phyloP scores from a whole-genome alignment of 148 eudicot species.

The Cornus suecica region DNA sequence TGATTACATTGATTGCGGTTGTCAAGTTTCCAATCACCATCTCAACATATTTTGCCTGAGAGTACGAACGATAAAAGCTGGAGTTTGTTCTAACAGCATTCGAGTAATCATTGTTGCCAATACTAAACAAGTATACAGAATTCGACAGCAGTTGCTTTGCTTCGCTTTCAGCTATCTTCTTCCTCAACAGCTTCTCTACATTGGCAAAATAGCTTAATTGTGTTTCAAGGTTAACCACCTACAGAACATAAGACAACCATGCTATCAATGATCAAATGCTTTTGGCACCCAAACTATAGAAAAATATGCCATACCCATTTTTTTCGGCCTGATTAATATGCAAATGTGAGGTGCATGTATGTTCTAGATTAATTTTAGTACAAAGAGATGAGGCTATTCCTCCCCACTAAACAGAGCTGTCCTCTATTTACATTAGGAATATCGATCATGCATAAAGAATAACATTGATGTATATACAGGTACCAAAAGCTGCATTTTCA shows the following conservation, averaged over 20 bases:
- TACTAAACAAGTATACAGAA: slow-evolving; percentile 45
- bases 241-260: background rate
- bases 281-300: no score
- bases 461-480: no score
- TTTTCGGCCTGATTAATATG: no score
- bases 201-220: slow-evolving; percentile 38
- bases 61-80: background rate
- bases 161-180: slow-evolving; percentile 29
- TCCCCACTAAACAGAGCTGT: no score
- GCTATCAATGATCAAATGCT: no score
- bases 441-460: no score
- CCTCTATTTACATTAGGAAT: no score
- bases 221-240: slow-evolving; percentile 26
- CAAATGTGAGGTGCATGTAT: no score
- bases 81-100: slow-evolving; percentile 10
- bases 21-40: slow-evolving; percentile 32
- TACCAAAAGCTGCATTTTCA: no score
- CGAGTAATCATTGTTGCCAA: slow-evolving; percentile 49
- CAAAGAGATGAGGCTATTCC: no score
- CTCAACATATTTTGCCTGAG: slow-evolving; percentile 8
- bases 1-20: slow-evolving; percentile 19
- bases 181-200: slow-evolving; percentile 23
- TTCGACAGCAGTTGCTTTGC: slow-evolving; percentile 23
- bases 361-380: no score
- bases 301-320: no score